Conservation (phyloP, 2,329 filamentous ascomycete species). For the Fusarium marasasianum region DNA sequence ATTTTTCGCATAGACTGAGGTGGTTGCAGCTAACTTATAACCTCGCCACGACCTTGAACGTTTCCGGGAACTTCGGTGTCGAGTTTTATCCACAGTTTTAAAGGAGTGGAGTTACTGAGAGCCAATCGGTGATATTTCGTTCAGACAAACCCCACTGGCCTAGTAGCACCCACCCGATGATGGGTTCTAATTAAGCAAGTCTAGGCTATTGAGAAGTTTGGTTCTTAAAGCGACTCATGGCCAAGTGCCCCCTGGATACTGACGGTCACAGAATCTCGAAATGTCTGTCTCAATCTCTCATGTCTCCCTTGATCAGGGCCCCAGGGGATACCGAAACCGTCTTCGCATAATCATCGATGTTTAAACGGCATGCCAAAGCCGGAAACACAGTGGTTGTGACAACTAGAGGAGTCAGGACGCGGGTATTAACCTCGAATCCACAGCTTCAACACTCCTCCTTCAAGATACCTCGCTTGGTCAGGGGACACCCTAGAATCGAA, state of each 20-base stretch:
- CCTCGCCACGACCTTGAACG: background rate
- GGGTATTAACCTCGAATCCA: background rate
- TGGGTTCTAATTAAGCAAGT: background rate
- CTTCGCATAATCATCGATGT: too few relatives aligned
- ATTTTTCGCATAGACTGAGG: background rate
- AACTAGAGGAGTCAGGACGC: background rate
- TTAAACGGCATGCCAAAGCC: background rate
- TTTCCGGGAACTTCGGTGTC: background rate
- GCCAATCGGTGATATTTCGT: background rate
- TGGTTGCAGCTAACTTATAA: background rate
- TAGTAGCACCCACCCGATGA: background rate
- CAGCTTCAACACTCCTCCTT: background rate
- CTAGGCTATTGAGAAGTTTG: background rate
- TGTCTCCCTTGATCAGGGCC: background rate
- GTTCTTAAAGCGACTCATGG: background rate
- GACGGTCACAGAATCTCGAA: background rate
- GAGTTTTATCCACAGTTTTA: background rate
- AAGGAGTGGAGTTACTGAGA: background rate
- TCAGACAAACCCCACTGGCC: background rate
- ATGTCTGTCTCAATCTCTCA: background rate
- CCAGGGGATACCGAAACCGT: too few relatives aligned
- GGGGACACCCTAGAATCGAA: rapidly evolving
- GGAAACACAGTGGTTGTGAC: background rate
- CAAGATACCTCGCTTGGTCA: background rate
- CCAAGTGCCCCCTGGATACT: background rate